Conservation (phyloP, 2,329 filamentous ascomycete species). For the Ophiostoma sp. region DNA sequence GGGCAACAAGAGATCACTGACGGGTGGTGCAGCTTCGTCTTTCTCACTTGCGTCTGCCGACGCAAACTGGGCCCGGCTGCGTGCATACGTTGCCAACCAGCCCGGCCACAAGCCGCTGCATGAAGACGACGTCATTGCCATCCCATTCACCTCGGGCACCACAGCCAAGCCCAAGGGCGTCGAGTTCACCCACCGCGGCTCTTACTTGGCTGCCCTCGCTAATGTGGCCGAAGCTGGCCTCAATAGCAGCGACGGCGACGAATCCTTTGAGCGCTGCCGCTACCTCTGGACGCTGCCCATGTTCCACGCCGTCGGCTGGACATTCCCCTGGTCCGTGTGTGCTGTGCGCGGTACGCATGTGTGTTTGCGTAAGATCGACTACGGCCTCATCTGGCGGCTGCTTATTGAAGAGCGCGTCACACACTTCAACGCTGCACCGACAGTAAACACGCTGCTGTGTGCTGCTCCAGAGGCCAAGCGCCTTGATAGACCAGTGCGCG, state of each 20-base stretch:
- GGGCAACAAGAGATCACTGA: conserved; percentile 7
- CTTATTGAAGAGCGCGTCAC: conserved; percentile 83
- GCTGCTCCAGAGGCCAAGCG: conserved; percentile 67
- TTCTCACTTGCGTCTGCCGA: neutral
- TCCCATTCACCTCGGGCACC: conserved; percentile 92
- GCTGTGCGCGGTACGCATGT: conserved; percentile 92
- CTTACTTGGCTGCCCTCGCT: conserved; percentile 75
- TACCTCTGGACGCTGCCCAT: conserved; percentile 92
- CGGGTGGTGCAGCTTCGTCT: neutral
- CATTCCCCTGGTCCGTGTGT: conserved; percentile 83
- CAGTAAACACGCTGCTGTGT: conserved; percentile 90
- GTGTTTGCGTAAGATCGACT: conserved; percentile 91
- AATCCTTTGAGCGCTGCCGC: conserved; percentile 56
- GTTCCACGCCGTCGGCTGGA: conserved; percentile 74
- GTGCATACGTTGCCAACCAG: conserved; percentile 46
- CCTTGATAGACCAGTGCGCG: conserved; percentile 66
- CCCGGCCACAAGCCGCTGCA: conserved; percentile 43
- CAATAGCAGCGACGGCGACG: conserved; percentile 42
- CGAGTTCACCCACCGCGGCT: conserved; percentile 81
- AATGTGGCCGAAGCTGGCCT: conserved; percentile 88
- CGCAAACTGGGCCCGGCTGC: conserved; percentile 73
- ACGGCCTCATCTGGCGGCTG: conserved; percentile 83
- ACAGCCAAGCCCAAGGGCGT: conserved; percentile 91
- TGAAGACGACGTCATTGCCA: conserved; percentile 76
- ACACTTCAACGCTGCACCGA: conserved; percentile 93